phyloP scores from a whole-genome alignment of 2,329 filamentous ascomycete genomes.

The Scopulariopsis brevicaulis region DNA sequence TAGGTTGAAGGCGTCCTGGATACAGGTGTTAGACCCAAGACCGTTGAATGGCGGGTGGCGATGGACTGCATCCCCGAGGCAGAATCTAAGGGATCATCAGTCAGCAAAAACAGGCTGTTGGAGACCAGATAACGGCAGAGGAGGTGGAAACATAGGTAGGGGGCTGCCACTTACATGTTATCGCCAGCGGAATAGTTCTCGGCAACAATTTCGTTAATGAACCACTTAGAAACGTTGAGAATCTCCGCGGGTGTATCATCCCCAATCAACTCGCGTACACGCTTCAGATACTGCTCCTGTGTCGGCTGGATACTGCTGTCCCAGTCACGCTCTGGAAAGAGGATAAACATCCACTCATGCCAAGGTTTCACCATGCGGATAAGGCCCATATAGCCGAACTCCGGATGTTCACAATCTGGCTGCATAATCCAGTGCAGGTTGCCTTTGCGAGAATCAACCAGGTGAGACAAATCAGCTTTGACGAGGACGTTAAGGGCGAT shows the following conservation, averaged over 20 bases:
- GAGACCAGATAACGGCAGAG: too few species aligned
- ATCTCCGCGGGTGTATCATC: conserved; percentile 40
- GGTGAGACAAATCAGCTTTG: conserved; percentile 34
- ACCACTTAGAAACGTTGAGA: conserved; percentile 43
- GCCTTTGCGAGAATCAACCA: conserved; percentile 36
- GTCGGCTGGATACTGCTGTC: conserved; percentile 25
- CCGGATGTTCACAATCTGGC: conserved; percentile 37
- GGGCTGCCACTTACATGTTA: conserved; percentile 23
- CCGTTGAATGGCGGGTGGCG: conserved; percentile 46
- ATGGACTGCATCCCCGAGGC: conserved; percentile 46
- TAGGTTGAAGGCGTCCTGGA: conserved; percentile 44
- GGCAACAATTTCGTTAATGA: conserved; percentile 49
- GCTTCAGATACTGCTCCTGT: conserved; percentile 30
- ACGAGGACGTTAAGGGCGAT: conserved; percentile 27
- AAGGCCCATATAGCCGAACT: conserved; percentile 36
- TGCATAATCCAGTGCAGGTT: conserved; percentile 51
- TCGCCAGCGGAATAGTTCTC: conserved; percentile 36
- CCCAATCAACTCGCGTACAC: conserved; percentile 39
- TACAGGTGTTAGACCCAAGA: conserved; percentile 46
- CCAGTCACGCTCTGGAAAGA: conserved; percentile 29
- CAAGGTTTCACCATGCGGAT: conserved; percentile 52
- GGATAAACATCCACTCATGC: conserved; percentile 50
- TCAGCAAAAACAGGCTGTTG: too few species aligned
- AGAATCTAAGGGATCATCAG: conserved; percentile 23
- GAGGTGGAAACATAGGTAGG: not conserved